Percentiles rank a stretch among this genome's conserved stretches.
phyloP scores from a whole-genome alignment of 495 filamentous ascomycete genomes.

The Podospora australis region DNA sequence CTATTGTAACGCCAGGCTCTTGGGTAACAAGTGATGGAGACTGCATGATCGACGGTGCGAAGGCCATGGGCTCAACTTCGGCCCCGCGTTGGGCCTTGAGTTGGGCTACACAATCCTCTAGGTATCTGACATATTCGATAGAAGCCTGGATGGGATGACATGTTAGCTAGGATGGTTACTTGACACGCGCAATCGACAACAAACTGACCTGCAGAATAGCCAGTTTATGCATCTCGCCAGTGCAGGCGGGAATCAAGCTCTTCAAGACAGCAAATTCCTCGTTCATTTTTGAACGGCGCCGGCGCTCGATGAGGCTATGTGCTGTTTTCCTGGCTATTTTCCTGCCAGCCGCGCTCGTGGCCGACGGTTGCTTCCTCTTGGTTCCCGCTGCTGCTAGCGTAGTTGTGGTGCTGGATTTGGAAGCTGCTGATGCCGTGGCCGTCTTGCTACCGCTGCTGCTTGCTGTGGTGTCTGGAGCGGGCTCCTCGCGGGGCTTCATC shows the following conservation, averaged over 20 bases:
- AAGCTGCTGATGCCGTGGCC: constrained; percentile 12
- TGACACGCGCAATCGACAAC: not conserved
- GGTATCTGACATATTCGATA: constrained; percentile 93
- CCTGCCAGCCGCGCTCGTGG: constrained; percentile 72
- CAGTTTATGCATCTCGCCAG: constrained; percentile 95
- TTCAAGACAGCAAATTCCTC: constrained; percentile 94
- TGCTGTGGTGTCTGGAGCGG: constrained; percentile 16
- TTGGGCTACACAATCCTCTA: constrained; percentile 80
- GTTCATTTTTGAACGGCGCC: constrained; percentile 95
- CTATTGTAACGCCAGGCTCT: not conserved
- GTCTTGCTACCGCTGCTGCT: constrained; percentile 3
- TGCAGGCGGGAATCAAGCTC: constrained; percentile 90
- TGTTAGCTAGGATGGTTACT: constrained; percentile 1
- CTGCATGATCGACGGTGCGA: not conserved
- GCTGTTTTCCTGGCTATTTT: constrained; percentile 96
- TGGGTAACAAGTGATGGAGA: not conserved
- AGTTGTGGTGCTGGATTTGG: constrained; percentile 10
- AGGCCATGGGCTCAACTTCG: constrained; percentile 6
- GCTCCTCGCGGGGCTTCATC: constrained; percentile 69
- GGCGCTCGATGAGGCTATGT: constrained; percentile 87
- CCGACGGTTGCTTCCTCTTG: constrained; percentile 63
- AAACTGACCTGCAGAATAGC: constrained; percentile 80
- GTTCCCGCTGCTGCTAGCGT: constrained; percentile 33
- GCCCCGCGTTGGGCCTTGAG: constrained; percentile 56
- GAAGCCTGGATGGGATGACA: constrained; percentile 55